phyloP scores from a whole-genome alignment of 352 stramenopile species.

The Phytophthora cryptogea region DNA sequence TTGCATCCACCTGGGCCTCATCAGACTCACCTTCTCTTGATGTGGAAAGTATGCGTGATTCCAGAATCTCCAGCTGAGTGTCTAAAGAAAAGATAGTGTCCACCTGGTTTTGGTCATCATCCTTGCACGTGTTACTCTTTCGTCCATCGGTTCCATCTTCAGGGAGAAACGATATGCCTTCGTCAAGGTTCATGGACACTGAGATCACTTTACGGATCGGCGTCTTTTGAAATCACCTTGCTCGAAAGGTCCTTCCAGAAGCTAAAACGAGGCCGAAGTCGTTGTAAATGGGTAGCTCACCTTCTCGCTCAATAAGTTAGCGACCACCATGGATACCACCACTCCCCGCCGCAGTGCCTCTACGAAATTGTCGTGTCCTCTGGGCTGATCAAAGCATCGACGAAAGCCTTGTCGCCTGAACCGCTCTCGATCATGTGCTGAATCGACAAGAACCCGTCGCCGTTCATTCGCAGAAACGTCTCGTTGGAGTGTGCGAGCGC shows the following conservation, averaged over 20 bases:
- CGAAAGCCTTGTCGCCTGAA: slow-evolving; percentile 76
- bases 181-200: slow-evolving; percentile 8
- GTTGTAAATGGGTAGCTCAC: neutral
- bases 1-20: slow-evolving; percentile 6
- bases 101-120: slow-evolving; percentile 3
- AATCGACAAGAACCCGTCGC: slow-evolving; percentile 77
- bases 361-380: slow-evolving; percentile 66
- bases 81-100: slow-evolving; percentile 12
- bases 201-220: neutral
- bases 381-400: slow-evolving; percentile 80
- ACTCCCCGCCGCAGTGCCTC: neutral
- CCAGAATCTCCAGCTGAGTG: slow-evolving; percentile 13
- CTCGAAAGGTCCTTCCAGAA: slow-evolving; percentile 2
- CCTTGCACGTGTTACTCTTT: neutral
- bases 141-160: neutral
- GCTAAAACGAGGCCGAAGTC: too few relatives aligned
- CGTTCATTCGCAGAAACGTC: slow-evolving; percentile 84
- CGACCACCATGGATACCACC: neutral
- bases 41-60: slow-evolving; percentile 16
- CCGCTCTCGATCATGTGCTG: slow-evolving; percentile 82
- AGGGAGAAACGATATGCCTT: neutral
- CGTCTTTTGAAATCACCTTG: slow-evolving; percentile 14
- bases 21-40: slow-evolving; percentile 7
- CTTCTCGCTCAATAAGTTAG: slow-evolving; percentile 13
- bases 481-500: slow-evolving; percentile 76